Conservation (phyloP, 108 stramenopile species). For the Nitzschia inconspicua region DNA sequence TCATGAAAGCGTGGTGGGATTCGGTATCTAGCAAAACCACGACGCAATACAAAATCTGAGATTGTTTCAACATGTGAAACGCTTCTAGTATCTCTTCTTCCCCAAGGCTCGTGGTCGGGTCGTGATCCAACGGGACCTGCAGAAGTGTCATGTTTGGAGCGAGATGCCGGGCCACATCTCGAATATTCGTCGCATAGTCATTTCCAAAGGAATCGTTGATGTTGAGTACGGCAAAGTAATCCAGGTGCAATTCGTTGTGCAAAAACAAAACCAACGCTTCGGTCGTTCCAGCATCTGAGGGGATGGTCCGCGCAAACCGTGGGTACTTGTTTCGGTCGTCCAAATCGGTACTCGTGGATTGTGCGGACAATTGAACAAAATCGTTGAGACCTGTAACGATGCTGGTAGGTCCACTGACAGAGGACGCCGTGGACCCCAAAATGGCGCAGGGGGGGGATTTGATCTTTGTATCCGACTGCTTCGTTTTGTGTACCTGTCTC, state of each 20-base stretch:
- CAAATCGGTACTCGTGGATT: conserved; percentile 23
- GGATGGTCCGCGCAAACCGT: conserved; percentile 40
- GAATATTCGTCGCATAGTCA: no score
- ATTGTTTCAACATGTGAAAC: background rate
- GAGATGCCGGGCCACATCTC: background rate
- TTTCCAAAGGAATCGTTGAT: conserved; percentile 51
- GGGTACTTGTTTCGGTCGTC: conserved; percentile 33
- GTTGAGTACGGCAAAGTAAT: conserved; percentile 34
- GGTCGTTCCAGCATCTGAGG: conserved; percentile 33
- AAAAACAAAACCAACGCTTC: conserved; percentile 20
- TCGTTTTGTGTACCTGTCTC: no score
- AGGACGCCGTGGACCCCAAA: conserved; percentile 7
- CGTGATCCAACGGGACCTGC: conserved; percentile 3
- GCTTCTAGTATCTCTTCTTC: background rate
- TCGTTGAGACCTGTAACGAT: conserved; percentile 37
- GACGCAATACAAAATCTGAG: conserved; percentile 16
- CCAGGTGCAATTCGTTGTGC: conserved; percentile 11
- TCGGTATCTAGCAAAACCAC: no score
- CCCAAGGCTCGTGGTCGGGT: no score
- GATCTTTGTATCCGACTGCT: background rate
- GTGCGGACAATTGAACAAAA: conserved; percentile 34
- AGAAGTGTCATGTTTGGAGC: conserved; percentile 3
- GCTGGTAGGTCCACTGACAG: conserved; percentile 10
- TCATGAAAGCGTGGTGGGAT: conserved; percentile 23
- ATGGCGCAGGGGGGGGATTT: conserved; percentile 14